phyloP scores from a whole-genome alignment of 345 rosid species.

The Xanthoceras sorbifolium region DNA sequence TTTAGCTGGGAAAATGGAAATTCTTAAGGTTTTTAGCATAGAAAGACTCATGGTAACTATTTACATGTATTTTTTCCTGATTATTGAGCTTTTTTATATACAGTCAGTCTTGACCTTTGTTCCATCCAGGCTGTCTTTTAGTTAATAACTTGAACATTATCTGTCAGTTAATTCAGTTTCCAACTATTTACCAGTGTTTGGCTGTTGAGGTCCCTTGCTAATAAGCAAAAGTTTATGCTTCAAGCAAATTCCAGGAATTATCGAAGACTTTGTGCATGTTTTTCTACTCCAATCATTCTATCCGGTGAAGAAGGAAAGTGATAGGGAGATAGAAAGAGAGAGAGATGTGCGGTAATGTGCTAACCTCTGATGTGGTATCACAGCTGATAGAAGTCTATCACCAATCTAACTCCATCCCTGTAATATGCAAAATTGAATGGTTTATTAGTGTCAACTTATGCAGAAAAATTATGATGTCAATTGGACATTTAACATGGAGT shows the following conservation, averaged over 20 bases:
- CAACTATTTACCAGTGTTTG: neutral
- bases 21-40: neutral
- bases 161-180: neutral
- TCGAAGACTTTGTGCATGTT: neutral
- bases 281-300: neutral
- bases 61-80: neutral
- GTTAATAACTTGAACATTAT: neutral
- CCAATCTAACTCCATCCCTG: conserved; percentile 99
- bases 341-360: conserved; percentile 14
- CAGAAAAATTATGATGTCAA: no score
- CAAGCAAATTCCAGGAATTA: neutral
- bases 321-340: neutral
- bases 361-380: conserved; percentile 91
- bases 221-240: neutral
- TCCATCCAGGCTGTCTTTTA: conserved; percentile 8
- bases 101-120: neutral
- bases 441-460: neutral
- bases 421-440: conserved; percentile 14
- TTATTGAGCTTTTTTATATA: neutral
- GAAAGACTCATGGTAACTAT: neutral
- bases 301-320: neutral
- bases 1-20: neutral
- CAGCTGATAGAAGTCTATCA: conserved; percentile 91
- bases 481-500: no score
- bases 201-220: neutral